Base-by-base conservation (phyloP, 495 filamentous ascomycete genomes). In the Penicillium chermesinum region DNA sequence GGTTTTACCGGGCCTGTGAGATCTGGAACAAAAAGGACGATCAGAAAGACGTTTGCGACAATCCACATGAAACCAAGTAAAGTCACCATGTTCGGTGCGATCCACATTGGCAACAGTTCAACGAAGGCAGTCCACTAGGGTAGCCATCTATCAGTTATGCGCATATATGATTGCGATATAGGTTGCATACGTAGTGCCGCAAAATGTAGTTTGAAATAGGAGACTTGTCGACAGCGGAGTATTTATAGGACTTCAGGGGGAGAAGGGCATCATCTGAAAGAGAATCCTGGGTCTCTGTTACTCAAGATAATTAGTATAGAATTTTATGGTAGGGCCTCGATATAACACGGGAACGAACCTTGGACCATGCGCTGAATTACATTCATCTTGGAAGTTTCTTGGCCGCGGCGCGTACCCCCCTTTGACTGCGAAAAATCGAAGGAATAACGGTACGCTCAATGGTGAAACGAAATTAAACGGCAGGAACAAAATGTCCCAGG, bases 51-150 rank as follows among this genome's bases (percentile, higher is more conserved):
- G 62, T 98, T 96, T 39, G 70, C 80, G 12, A 98, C 71, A 54
- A 98, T 95, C 70, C 88, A 97, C 68, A 86, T 81, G 79, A 98
- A 97, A 47, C 93, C 93, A 17, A 98, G 64, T 7, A 98, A 81
- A 54, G 93, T 98, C 30, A 98, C 91, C 81, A 95, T 91, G 64
- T 98, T 98, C 7, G 93, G 93, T 10, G 94, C 94, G 25, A 98
- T 76, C 89, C 91, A 98, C 79, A 95, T 67, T 46, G 93, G 93
- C 54, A 98, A 67, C 25, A 97, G 65, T 64, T 95, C 82, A 50
- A 96, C 94, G 57, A 93, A 93, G 40, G 85, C 89, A 80, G 96
- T 97, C 93, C 93, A 98, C 91, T 97, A 50, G 0, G 14, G 6
- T n/a, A 17, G 6, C 12, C 2, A 12, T 16, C 16, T 1, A 45